Conservation (phyloP, 2,329 filamentous ascomycete genomes). For the Ceratocystis colombiana region DNA sequence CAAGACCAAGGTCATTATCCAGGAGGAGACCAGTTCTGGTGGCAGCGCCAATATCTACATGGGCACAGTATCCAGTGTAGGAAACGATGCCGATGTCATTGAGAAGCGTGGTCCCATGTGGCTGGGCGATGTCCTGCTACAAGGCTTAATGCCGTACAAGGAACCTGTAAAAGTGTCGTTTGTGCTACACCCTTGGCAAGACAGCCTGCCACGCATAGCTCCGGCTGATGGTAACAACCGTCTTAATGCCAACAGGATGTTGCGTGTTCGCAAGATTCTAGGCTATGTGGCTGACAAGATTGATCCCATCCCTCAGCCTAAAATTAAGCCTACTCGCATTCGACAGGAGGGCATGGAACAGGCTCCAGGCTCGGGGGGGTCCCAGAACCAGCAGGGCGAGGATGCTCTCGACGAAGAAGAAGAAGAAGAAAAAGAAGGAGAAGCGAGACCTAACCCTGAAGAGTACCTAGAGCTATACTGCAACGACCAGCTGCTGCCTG, state of each 20-base stretch:
- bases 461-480: slow-evolving; percentile 94
- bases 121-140: slow-evolving; percentile 76
- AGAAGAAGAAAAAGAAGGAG: slow-evolving; percentile 48
- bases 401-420: background rate
- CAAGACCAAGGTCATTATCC: slow-evolving; percentile 57
- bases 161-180: slow-evolving; percentile 97
- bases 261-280: slow-evolving; percentile 88
- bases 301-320: slow-evolving; percentile 48
- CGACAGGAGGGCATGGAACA: background rate
- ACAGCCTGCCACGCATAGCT: slow-evolving; percentile 62
- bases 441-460: slow-evolving; percentile 57
- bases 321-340: background rate
- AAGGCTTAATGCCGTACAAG: slow-evolving; percentile 74
- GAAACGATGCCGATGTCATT: slow-evolving; percentile 67
- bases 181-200: slow-evolving; percentile 70
- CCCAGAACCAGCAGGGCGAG: background rate
- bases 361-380: background rate
- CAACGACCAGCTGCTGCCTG: slow-evolving; percentile 70
- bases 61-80: slow-evolving; percentile 71
- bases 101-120: slow-evolving; percentile 83
- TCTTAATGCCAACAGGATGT: slow-evolving; percentile 92
- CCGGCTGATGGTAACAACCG: slow-evolving; percentile 73
- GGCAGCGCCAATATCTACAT: slow-evolving; percentile 78
- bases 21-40: slow-evolving; percentile 54
- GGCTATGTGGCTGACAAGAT: slow-evolving; percentile 88